Base-by-base conservation (phyloP, 495 filamentous ascomycete species). In the Penicillium goetzii region DNA sequence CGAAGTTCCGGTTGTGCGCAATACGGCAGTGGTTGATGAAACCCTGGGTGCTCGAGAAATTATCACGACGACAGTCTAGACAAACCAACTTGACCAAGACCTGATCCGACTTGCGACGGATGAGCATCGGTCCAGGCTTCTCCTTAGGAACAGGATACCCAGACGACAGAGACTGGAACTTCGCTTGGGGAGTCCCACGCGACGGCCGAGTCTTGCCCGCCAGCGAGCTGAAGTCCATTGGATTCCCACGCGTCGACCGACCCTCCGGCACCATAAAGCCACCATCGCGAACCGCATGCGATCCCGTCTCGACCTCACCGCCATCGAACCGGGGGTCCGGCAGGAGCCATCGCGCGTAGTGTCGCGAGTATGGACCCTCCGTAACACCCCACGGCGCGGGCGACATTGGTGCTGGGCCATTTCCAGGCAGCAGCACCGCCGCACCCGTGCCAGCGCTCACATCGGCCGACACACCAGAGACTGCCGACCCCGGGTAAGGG, bases 21-120 rank as follows among this genome's bases (percentile, higher is more conserved):
- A 99, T 97, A 45, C 95, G 92, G 69, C 93, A 97, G 69, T 99
- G 95, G 67, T 99, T 99, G 79, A 99, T 94, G 71, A 99, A 98
- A 3, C 95, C 95, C 74, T 99, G 95, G 1, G 92, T 92, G 74
- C 92, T 97, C 49, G 90, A 92, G 74, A 97, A 98, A 72, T 97
- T 90, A 76, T 89, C 89, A 59, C 92, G 82, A 45, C 91, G 85
- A 70, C 95, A 99, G 71, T 95, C 90, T 55, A 93, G 81, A 77
- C 95, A 99, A 54, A 94, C 87, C 50, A 98, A 84, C 75, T 96
- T 96, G 41, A 90, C 88, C 63, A 83, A 68, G 51, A 85, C 74
- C 26, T 82, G 81, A 71, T 90, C 87, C 50, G 83, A 83, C 47
- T 84, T 83, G 63, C 87, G 83, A 62, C 83, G 83, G 56, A 88